phyloP scores from a whole-genome alignment of 108 stramenopile genomes.

The Epithemia pelagica region DNA sequence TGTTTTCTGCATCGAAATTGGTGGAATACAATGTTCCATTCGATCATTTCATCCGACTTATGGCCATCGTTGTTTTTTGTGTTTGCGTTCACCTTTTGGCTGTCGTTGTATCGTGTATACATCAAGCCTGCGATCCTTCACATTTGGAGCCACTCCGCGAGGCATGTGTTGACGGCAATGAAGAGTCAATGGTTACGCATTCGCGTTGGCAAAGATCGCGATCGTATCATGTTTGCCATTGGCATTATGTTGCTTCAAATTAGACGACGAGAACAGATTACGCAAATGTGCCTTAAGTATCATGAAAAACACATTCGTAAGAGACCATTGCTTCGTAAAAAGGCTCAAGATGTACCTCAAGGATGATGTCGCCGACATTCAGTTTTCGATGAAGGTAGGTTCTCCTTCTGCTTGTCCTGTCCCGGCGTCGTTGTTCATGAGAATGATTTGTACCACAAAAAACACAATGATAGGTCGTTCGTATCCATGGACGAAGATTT shows the following conservation, averaged over 20 bases:
- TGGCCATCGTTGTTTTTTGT: neutral
- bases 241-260: neutral
- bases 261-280: neutral
- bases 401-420: too few relatives aligned
- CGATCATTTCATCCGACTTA: neutral
- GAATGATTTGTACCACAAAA: neutral
- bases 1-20: neutral
- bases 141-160: too few relatives aligned
- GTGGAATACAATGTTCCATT: neutral
- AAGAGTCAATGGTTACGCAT: neutral
- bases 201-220: neutral
- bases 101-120: neutral
- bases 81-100: neutral
- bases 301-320: neutral
- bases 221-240: neutral
- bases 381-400: too few relatives aligned
- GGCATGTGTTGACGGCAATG: too few relatives aligned
- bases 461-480: conserved; percentile 1
- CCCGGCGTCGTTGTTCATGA: too few relatives aligned
- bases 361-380: too few relatives aligned
- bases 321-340: neutral
- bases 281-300: neutral
- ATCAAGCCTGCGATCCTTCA: too few relatives aligned
- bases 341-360: too few relatives aligned
- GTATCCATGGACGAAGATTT: neutral